Evolutionary conservation across 1,284 basidiomycete species (phyloP), one percentile per base, ranked within the genome.

Genomic region (Cutaneotrichosporon mucoides): DNA sequence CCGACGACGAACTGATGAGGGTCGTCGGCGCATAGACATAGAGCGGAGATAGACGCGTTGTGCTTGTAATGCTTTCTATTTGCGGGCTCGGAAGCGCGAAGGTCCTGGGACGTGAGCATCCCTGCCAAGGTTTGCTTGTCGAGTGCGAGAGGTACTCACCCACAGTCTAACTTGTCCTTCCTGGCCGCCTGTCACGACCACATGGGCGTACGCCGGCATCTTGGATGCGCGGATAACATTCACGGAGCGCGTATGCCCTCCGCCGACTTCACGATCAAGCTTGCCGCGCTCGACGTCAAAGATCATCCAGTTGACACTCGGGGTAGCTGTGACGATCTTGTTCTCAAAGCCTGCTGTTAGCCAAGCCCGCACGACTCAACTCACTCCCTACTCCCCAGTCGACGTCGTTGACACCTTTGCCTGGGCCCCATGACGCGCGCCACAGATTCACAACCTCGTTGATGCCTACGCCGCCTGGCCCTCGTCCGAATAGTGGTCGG

Each of bases 101-200:
- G 74, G 73, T 92, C 90, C 89, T 92, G 61, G 11, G 16, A 36
- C 6, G 34, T 56, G 12, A 53, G 53, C 55, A 24, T 24, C 24
- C 24, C 24, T 24, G 24, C 24, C 24, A 24, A 51, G 24, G 36
- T 24, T 24, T 24, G 24, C 24, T 24, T 24, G 24, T 24, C 24
- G 33, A 37, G 24, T 24, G 24, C 24, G 24, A 24, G 24, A 24
- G 24, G 24, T 24, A 47, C 84, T 62, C 68, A 90, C 90, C 90
- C 89, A 92, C 53, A 91, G 82, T 56, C 88, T 86, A 66, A 90
- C 80, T 70, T 88, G 85, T 0, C 89, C 90, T 67, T 93, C 90
- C 2, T 88, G 86, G 16, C 89, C 90, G 13, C 87, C 89, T 3
- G 89, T 90, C 62, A 92, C 82, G 55, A 88, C 87, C 61, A 89